These are phyloP conservation scores for Dactylellina haptotyla DNA, from an alignment of 2,329 filamentous ascomycete genomes.

Conservation along the genomic window DNA sequence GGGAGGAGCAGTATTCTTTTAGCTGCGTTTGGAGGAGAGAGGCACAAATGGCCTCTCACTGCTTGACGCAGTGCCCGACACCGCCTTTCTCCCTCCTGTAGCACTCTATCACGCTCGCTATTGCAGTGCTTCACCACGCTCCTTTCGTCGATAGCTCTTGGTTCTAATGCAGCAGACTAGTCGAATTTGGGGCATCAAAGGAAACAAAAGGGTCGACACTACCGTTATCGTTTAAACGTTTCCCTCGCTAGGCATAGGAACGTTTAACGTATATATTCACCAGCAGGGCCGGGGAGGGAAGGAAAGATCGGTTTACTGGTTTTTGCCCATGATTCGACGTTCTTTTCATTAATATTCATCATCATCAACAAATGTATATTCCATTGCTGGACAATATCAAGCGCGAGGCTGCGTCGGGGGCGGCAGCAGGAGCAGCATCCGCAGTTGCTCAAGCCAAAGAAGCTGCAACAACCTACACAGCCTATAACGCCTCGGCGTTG, in stretches of 20 bases:
- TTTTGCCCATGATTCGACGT: constrained; percentile 33
- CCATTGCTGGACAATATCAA: constrained; percentile 27
- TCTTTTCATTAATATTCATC: no score
- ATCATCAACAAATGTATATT: constrained; percentile 26
- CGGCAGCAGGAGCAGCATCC: constrained; percentile 30
- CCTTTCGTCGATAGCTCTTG: constrained; percentile 42
- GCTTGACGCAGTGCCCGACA: constrained; percentile 53
- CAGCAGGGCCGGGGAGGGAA: constrained; percentile 1
- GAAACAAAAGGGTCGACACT: constrained; percentile 8
- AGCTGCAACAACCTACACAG: not conserved
- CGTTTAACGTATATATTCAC: constrained; percentile 42
- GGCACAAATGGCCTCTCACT: constrained; percentile 45
- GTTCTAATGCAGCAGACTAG: constrained; percentile 28
- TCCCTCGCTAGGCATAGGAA: no score
- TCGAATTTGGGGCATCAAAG: constrained; percentile 24
- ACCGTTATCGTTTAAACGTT: constrained; percentile 9
- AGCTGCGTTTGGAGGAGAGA: constrained; percentile 41
- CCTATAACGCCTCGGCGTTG: constrained; percentile 37
- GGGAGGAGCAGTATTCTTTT: constrained; percentile 27
- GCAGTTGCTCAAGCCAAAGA: not conserved
- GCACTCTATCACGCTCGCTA: constrained; percentile 52
- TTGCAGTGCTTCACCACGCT: constrained; percentile 41
- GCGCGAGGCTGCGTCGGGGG: constrained; percentile 35
- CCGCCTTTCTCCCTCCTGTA: constrained; percentile 39
- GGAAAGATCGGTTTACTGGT: no score